Base-by-base conservation (phyloP, 192 early-diverging fungal genomes). In the Mortierella hygrophila region DNA sequence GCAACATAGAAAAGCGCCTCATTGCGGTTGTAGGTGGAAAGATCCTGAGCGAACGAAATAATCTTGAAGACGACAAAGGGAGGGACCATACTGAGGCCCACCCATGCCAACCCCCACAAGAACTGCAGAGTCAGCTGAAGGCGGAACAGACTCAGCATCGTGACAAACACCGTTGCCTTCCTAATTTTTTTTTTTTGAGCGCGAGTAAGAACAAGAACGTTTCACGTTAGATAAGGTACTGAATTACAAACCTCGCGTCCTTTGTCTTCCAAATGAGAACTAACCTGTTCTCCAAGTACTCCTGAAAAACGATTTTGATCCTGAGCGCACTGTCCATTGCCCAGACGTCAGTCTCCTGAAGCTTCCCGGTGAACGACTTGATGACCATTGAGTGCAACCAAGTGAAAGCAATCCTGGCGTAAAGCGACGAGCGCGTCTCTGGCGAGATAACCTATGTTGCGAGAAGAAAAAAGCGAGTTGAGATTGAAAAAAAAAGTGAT, bases 341-440 rank as follows among this genome's bases (percentile, higher is more conserved):
- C 84, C 84, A 86, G 32, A 86, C 84, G 69, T 86, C 84, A 1
- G 79, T 60, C 35, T 86, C 84, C 71, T 78, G 75, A 6, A 86
- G 75, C 47, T 76, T 86, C 32, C 63, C 79, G 1, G 1, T 68
- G 76, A 72, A 74, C 6, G 84, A 80, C 41, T 86, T 86, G 75
- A 78, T 76, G 18, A 86, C 84, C 84, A 86, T 86, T 11, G 84
- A 75, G 29, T 86, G 84, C 13, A 86, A 54, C 84, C 84, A 86
- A 7, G 84, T 86, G 68, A 86, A 86, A 2, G 84, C 84, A 42
- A 86, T 75, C 29, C 75, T 65, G 26, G 84, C 78, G 65, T 86
- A 86, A 20, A 86, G 46, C 4, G 84, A 86, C 6, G 84, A 86
- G 16, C 84, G 69, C 6, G 78, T 86, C 65, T 86, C 84, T 44